Evolutionary conservation across 257 asterid species (phyloP), one percentile per base, ranked within the genome.

Genomic region (Ophiorrhiza pumila): DNA sequence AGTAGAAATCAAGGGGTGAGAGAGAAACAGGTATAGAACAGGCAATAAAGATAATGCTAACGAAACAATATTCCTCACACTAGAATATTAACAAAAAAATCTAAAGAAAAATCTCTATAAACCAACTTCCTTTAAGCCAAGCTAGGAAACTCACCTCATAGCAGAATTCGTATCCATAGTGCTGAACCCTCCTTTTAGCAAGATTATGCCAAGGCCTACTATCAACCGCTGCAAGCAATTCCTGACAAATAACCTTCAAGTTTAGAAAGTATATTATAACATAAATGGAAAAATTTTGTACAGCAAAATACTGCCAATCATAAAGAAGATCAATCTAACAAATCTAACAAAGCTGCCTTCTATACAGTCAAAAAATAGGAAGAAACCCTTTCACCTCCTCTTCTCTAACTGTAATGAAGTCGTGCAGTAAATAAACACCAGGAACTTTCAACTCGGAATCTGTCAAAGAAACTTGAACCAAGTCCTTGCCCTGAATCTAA

Each of bases 121-220:
- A 35, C 0, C 52, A 65, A 17, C 62, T 32, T 32, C 73, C 57
- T 27, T 39, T 2, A 18, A 34, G 53, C 43, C 6, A 32, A 47
- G 4, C 13, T 45, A 17, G 34, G 22, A 71, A 69, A 80, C 92
- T 86, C 79, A 94, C 97, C 74, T 79, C 89, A 79, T 94, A 94
- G 80, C 90, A 73, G 73, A 94, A 91, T 83, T 87, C 97, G 41
- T 88, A 94, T 79, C 99, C 98, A 62, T 90, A 86, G 80, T 94
- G 99, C 74, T 94, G 98, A 81, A 94, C 97, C 79, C 95, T 79
- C 87, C 99, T 84, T 87, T 90, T 94, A 70, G 97, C 97, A 73
- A 94, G 99, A 74, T 80, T 85, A 52, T 83, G 84, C 97, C 97
- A 94, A 13, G 88, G 86, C 77, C 78, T 79, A 73, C 71, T 10